Percentiles rank a stretch among this genome's conserved stretches.
Conservation (phyloP, 306 rosid species). For the Begonia peltatifolia region DNA sequence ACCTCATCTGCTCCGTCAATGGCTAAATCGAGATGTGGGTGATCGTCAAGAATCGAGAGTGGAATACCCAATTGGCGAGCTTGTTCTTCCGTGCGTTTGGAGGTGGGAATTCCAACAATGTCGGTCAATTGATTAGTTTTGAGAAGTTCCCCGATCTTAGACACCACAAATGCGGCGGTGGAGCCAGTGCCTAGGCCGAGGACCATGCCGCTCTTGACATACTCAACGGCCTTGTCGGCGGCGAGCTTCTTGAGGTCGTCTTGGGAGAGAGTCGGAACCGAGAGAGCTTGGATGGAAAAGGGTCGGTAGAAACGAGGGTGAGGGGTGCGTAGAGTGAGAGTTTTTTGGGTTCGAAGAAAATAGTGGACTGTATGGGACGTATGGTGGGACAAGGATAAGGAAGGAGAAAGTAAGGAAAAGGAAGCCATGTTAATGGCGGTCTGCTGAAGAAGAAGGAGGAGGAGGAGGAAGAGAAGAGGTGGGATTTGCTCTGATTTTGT, state of each 20-base stretch:
- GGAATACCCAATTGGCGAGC: constrained; percentile 63
- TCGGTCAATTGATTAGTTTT: constrained; percentile 40
- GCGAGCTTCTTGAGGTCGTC: constrained; percentile 84
- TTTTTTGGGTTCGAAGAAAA: too few species aligned
- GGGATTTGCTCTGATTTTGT: too few species aligned
- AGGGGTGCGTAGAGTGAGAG: too few species aligned
- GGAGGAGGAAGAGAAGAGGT: too few species aligned
- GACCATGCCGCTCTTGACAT: constrained; percentile 75
- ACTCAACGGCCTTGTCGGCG: constrained; percentile 80
- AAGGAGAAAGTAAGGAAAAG: too few species aligned
- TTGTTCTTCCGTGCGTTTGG: constrained; percentile 56
- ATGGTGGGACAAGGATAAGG: too few species aligned
- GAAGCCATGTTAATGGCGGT: too few species aligned
- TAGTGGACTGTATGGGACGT: too few species aligned
- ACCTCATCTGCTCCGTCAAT: constrained; percentile 94
- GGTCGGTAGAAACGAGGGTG: too few species aligned
- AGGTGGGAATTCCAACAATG: constrained; percentile 72
- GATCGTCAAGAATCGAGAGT: constrained; percentile 51
- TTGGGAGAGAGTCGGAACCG: constrained; percentile 41
- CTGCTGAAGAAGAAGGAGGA: too few species aligned
- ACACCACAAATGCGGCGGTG: constrained; percentile 68
- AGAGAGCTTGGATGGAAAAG: not conserved
- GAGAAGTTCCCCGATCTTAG: constrained; percentile 65
- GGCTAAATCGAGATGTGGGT: constrained; percentile 58
- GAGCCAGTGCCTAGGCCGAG: constrained; percentile 85